Percentiles rank a stretch among this genome's conserved stretches.
Conservation (phyloP, 495 filamentous ascomycete species). For the Neurospora sp. region DNA sequence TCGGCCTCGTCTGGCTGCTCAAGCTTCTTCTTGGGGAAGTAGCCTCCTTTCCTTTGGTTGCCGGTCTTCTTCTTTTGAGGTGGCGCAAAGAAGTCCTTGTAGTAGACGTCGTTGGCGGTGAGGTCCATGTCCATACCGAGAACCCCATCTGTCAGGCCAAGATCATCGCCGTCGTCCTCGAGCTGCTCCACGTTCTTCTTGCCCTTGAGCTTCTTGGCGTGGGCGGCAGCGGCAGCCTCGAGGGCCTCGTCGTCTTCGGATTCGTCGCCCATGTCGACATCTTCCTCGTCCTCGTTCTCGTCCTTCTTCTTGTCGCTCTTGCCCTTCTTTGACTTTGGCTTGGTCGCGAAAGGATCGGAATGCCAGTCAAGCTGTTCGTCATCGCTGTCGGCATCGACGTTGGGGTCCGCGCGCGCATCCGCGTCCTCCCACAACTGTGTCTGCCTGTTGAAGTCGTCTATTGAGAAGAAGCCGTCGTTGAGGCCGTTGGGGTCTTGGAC, state of each 20-base stretch:
- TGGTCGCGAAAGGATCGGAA: constrained; percentile 47
- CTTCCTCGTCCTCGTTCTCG: constrained; percentile 6
- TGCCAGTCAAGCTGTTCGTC: constrained; percentile 86
- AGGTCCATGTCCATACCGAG: constrained; percentile 44
- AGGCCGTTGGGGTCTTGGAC: constrained; percentile 46
- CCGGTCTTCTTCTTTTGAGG: constrained; percentile 51
- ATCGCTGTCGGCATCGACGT: constrained; percentile 50
- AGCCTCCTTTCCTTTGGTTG: constrained; percentile 4
- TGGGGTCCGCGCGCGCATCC: constrained; percentile 56
- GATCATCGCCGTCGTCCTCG: constrained; percentile 46
- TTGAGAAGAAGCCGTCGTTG: constrained; percentile 97
- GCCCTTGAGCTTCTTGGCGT: background rate
- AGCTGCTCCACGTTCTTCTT: constrained; percentile 9
- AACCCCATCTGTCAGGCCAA: constrained; percentile 36
- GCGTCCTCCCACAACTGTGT: constrained; percentile 76
- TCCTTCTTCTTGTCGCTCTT: constrained; percentile 6
- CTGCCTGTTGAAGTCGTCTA: constrained; percentile 94
- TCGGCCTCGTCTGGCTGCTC: constrained; percentile 43
- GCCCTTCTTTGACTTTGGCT: background rate
- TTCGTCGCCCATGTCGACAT: constrained; percentile 35
- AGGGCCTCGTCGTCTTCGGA: constrained; percentile 23
- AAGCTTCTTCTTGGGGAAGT: constrained; percentile 19
- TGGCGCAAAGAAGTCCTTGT: constrained; percentile 84
- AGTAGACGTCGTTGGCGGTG: constrained; percentile 78
- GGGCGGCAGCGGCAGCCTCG: background rate